Conservation (phyloP, 108 stramenopile species). For the Skeletonema tropicum region DNA sequence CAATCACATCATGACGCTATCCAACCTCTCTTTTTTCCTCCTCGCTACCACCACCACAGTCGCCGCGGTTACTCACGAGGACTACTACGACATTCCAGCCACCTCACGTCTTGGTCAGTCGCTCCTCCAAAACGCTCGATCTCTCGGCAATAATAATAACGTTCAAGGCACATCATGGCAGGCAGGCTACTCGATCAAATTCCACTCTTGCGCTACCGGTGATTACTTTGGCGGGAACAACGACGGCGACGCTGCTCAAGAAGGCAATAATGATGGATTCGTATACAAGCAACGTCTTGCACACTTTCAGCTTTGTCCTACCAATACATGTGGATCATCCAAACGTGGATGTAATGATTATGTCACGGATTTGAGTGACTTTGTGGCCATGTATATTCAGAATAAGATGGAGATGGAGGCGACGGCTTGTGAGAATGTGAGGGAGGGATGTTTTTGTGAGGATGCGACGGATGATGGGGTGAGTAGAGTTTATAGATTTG, state of each 20-base stretch:
- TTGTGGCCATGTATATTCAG: constrained; percentile 68
- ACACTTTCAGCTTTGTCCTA: constrained; percentile 76
- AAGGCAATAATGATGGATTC: constrained; percentile 16
- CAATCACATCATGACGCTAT: neutral
- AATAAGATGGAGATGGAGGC: constrained; percentile 49
- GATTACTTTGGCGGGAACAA: constrained; percentile 52
- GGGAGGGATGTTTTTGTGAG: constrained; percentile 81
- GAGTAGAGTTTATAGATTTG: no score
- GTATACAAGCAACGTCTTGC: constrained; percentile 75
- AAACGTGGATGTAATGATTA: constrained; percentile 47
- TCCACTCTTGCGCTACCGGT: constrained; percentile 62
- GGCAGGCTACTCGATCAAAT: constrained; percentile 73
- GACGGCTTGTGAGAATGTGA: constrained; percentile 67
- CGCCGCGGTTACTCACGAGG: neutral
- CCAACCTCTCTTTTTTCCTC: neutral
- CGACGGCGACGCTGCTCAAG: neutral
- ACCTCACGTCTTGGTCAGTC: constrained; percentile 50
- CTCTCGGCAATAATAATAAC: constrained; percentile 39
- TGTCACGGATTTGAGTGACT: constrained; percentile 74
- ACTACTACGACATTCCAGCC: constrained; percentile 19
- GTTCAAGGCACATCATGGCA: constrained; percentile 54
- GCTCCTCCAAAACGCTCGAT: constrained; percentile 68
- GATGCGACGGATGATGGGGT: constrained; percentile 65
- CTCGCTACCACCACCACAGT: constrained; percentile 5
- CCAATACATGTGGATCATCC: constrained; percentile 48